Evolutionary conservation across 2,329 filamentous ascomycete species (phyloP).

Genomic region (Ustulina deusta): DNA sequence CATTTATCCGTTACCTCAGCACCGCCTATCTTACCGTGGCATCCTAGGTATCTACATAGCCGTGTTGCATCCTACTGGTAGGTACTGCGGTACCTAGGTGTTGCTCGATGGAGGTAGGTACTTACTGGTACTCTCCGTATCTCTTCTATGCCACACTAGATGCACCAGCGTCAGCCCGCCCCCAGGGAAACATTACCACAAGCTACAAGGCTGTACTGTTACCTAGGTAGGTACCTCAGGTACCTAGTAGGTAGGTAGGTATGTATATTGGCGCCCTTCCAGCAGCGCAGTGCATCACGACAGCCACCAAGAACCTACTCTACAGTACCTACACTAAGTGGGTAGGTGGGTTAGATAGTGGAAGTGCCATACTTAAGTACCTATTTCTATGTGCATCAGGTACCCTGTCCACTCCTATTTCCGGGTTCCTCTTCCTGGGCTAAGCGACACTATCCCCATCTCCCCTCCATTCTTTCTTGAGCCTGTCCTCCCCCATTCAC

Average conservation of each 20-base stretch:
- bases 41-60: conserved; percentile 1
- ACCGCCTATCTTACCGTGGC: not conserved
- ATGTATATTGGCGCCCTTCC: not conserved
- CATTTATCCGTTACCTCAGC: not conserved
- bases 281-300: conserved; percentile 1
- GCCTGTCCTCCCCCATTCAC: conserved; percentile 25
- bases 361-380: conserved; percentile 5
- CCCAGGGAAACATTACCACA: not conserved
- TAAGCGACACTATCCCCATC: conserved; percentile 18
- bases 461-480: conserved; percentile 33
- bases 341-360: no score
- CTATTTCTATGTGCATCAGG: conserved; percentile 11
- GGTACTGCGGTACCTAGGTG: not conserved
- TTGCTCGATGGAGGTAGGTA: not conserved
- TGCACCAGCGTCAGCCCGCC: not conserved
- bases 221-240: no score
- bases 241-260: conserved; percentile 4
- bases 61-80: not conserved
- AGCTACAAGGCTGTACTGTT: not conserved
- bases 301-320: not conserved
- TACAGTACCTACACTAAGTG: not conserved
- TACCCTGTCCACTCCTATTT: conserved; percentile 32
- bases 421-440: conserved; percentile 21
- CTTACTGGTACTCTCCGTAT: not conserved
- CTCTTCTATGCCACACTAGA: not conserved